These are phyloP conservation scores for Hypoxylon trugodes DNA, from an alignment of 495 filamentous ascomycete species.

Conservation along the genomic window DNA sequence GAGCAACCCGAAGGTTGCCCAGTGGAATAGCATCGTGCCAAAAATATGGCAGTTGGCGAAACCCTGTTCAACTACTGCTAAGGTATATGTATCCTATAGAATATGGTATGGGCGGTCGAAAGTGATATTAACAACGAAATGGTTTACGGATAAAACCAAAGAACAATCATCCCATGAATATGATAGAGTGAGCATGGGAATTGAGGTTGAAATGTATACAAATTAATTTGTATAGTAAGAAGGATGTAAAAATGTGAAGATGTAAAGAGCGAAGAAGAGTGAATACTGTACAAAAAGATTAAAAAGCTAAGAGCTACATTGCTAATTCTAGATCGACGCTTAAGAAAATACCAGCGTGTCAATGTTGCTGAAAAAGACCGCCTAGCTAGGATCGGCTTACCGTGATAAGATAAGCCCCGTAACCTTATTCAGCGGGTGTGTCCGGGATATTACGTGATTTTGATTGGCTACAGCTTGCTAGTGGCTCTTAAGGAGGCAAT, in stretches of 20 bases:
- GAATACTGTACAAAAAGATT: conserved; percentile 5
- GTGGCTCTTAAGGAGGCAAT: conserved; percentile 13
- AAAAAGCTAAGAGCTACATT: not conserved
- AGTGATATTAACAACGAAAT: not conserved
- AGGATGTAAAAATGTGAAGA: too few relatives aligned
- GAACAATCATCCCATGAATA: conserved; percentile 27
- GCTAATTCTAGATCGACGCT: conserved; percentile 5
- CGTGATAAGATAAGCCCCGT: conserved; percentile 36
- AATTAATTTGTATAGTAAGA: too few relatives aligned
- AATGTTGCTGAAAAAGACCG: conserved; percentile 31
- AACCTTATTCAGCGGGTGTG: conserved; percentile 27
- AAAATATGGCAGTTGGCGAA: conserved; percentile 18
- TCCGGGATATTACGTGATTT: not conserved
- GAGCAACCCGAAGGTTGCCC: conserved; percentile 53
- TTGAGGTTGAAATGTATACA: too few relatives aligned
- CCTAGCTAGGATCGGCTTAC: conserved; percentile 11
- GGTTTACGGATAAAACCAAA: conserved; percentile 10
- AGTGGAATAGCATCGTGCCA: conserved; percentile 50
- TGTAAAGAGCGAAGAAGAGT: too few relatives aligned
- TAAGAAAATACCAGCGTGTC: conserved; percentile 37
- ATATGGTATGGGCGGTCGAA: not conserved
- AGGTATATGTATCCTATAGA: not conserved
- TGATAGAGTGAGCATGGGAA: conserved; percentile 26
- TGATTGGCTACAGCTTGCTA: conserved; percentile 15
- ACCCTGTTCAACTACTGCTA: conserved; percentile 1